Base-by-base conservation (phyloP, 2,329 filamentous ascomycete species). In the Trichoderma polysporum region DNA sequence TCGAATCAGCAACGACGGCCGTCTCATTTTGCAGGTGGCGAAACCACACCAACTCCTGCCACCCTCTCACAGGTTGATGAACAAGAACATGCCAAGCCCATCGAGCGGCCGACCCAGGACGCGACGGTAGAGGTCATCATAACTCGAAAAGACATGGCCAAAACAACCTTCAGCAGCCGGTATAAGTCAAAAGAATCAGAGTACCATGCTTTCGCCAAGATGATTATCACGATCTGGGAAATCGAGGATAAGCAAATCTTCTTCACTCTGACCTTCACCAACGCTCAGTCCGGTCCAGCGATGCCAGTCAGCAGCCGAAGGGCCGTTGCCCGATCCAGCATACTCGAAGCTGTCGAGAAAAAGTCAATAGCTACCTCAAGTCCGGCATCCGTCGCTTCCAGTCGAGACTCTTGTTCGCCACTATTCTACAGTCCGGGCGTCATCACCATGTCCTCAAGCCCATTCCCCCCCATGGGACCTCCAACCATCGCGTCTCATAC, bases 181-280 rank as follows among this genome's bases (percentile, higher is more conserved):
- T 73, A 74, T 41, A 78, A 77, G 66, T 73, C 75, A 10, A 79
- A 78, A 68, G 76, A 76, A 19, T 76, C 75, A 7, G 76, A 79
- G 25, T 77, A 76, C 58, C 81, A 81, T 71, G 77, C 87, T 0
- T 86, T 86, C 69, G 89, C 91, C 25, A 90, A 89, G 70, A 91
- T 93, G 89, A 91, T 93, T 54, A 86, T 93, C 25, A 91, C 88
- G 0, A 85, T 91, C 7, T 94, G 90, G 89, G 84, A 87, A 68
- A 81, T 86, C n/a, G 86, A 90, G 45, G 86, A 91, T 49, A 83
- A 84, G 22, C 85, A 89, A 70, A 86, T 84, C 10, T 93, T 90
- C 76, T 93, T 88, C 74, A 93, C 90, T 1, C 79, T 93, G 67
- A 92, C 90, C 0, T 93, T 94, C 68, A 93, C 90, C 12, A 88